Base-by-base conservation (phyloP, 2,329 filamentous ascomycete genomes). In the Pleurostoma richardsiae region DNA sequence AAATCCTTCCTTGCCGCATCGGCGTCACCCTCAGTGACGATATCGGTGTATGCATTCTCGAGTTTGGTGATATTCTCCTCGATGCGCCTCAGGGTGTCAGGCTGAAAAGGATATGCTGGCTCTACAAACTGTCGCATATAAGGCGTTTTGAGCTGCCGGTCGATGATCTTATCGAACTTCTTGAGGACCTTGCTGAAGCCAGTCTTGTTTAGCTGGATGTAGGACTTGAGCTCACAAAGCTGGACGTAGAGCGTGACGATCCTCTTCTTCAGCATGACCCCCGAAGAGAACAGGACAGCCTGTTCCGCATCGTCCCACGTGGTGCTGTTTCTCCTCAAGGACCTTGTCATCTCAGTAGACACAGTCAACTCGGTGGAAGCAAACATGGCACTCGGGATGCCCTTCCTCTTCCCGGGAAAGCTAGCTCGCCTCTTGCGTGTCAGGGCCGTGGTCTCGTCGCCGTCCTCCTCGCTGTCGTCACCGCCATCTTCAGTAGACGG, bases 151-250 rank as follows among this genome's bases (percentile, higher is more conserved):
- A 97, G 73, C 56, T 85, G 85, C 54, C 85, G 85, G 65, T 96
- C 86, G 48, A 96, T 71, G 48, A 88, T 97, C 74, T 99, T 99
- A 76, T 99, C 94, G 61, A 94, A 99, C 67, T 99, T 99, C 71
- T 99, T 99, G 55, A 97, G 71, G 1, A 95, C 91, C 69, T 99
- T 99, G 59, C 85, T 82, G 69, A 99, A 99, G 10, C 94, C 94
- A 0, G 94, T 99, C 68, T 88, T 87, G 75, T 99, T 99, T 52
- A 99, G 81, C 70, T 97, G 92, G 46, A 91, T 85, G 61, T 91
- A 99, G 2, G 92, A 97, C 63, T 96, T 95, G 59, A 99, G 80
- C 66, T 96, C 94, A 69, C 92, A 96, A 19, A 97, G 74, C 54
- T 89, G 87, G 41, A 99, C 94, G 62, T 96, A 99, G 50, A 91